phyloP scores from a whole-genome alignment of 78 protist species.

The Mastigamoeba balamuthi region DNA sequence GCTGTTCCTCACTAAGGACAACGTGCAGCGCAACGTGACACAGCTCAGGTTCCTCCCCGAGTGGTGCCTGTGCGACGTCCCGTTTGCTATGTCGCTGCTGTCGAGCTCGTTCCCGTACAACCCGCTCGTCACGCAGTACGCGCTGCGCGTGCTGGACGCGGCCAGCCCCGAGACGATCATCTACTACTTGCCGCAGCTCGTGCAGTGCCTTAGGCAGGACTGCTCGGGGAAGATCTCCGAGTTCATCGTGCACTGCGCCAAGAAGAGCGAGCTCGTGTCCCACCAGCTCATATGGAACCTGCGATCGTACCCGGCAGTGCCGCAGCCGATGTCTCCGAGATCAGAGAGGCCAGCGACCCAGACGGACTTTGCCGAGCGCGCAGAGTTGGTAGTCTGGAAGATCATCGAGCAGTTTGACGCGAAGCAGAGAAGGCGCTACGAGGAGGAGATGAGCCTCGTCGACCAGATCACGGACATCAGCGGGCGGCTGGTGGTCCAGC shows the following conservation, averaged over 20 bases:
- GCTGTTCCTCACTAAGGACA: slow-evolving; percentile 32
- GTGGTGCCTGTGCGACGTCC: slow-evolving; percentile 50
- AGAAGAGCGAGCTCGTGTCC: slow-evolving; percentile 32
- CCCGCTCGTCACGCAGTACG: slow-evolving; percentile 58
- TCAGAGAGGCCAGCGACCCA: too few relatives aligned
- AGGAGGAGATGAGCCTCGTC: too few relatives aligned
- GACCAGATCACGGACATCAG: too few relatives aligned
- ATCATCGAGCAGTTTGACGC: too few relatives aligned
- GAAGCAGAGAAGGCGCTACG: too few relatives aligned
- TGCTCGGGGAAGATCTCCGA: slow-evolving; percentile 9
- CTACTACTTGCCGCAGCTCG: slow-evolving; percentile 77
- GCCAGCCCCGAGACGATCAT: slow-evolving; percentile 58
- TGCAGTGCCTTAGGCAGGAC: slow-evolving; percentile 39
- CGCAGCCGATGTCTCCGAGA: too few relatives aligned
- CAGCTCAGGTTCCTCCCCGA: slow-evolving; percentile 35
- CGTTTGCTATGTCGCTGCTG: slow-evolving; percentile 38
- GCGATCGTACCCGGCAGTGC: slow-evolving; percentile 50
- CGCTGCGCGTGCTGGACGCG: slow-evolving; percentile 30
- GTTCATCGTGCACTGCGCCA: slow-evolving; percentile 17
- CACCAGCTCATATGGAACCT: slow-evolving; percentile 82
- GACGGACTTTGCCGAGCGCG: too few relatives aligned
- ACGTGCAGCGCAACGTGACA: slow-evolving; percentile 35
- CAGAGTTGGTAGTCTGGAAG: too few relatives aligned
- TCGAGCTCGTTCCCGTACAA: slow-evolving; percentile 10
- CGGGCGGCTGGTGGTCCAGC: too few relatives aligned